These are phyloP conservation scores for Podaxis sp. DNA, from an alignment of 768 basidiomycete species.

Conservation along the genomic window DNA sequence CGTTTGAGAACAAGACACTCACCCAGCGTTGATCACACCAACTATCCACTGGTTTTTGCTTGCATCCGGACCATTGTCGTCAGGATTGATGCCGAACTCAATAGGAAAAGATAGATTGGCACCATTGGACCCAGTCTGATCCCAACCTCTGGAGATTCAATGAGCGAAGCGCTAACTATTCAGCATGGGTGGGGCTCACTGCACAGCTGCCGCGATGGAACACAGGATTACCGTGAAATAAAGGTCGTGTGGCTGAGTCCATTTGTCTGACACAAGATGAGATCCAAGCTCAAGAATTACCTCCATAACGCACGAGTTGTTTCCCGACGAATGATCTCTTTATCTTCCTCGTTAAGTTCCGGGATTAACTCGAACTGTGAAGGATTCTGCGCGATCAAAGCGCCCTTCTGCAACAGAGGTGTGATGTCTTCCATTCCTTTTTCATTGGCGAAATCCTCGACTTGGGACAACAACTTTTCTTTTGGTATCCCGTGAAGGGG, in stretches of 20 bases:
- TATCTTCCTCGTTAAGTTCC: slow-evolving; percentile 32
- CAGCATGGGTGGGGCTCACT: slow-evolving; percentile 37
- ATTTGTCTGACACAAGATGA: slow-evolving; percentile 32
- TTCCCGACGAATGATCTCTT: slow-evolving; percentile 36
- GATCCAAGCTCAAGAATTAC: not conserved
- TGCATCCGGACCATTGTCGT: slow-evolving; percentile 27
- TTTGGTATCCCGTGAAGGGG: slow-evolving; percentile 51
- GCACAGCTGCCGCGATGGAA: slow-evolving; percentile 71
- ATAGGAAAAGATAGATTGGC: slow-evolving; percentile 55
- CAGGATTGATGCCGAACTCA: slow-evolving; percentile 41
- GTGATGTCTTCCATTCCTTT: slow-evolving; percentile 40
- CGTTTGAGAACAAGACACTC: slow-evolving; percentile 13
- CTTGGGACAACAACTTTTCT: slow-evolving; percentile 57
- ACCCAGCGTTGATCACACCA: slow-evolving; percentile 68
- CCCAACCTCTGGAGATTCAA: slow-evolving; percentile 34
- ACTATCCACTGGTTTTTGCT: slow-evolving; percentile 62
- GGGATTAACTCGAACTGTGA: slow-evolving; percentile 36
- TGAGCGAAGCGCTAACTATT: not conserved
- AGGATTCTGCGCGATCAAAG: slow-evolving; percentile 69
- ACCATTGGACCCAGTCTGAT: slow-evolving; percentile 58
- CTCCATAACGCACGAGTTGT: slow-evolving; percentile 29
- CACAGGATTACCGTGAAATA: slow-evolving; percentile 45
- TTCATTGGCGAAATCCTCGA: slow-evolving; percentile 56
- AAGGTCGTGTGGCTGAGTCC: slow-evolving; percentile 39
- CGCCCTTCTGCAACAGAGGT: slow-evolving; percentile 57